Evolutionary conservation across 2,329 filamentous ascomycete species (phyloP), one percentile per base, ranked within the genome.

Genomic region (Didymella lethalis): DNA sequence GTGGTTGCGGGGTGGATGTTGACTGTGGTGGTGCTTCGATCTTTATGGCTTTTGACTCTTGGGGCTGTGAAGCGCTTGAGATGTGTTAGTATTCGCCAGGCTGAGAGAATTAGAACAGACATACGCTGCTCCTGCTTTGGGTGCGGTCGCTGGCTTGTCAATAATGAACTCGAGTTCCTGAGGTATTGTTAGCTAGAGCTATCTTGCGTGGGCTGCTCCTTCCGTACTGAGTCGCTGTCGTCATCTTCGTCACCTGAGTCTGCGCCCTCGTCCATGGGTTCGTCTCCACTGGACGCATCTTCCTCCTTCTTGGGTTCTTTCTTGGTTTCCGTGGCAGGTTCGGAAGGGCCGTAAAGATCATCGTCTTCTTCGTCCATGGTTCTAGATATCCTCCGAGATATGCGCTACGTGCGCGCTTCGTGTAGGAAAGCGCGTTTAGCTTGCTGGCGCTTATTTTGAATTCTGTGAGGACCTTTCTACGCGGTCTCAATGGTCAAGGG

Each of bases 161-260:
- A 82, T 79, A 52, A 83, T 84, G 65, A 85, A 83, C 55, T 84
- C 81, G 51, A 85, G 78, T 62, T 84, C 82, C 81, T 84, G 62
- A 28, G 54, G 53, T 31, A 54, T 25, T 31, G 68, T 76, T 56
- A 76, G 70, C 58, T 51, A 31, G 66, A 20, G 74, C 58, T 18
- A 32, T 26, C 12, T 23, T 12, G 28, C 26, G 29, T 18, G 49
- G 23, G 26, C 43, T 38, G 38, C 31, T 23, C 11, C 43, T 46
- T 23, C 26, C 75, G 34, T 70, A 79, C 78, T 25, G 78, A 79
- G 54, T 80, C 79, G 62, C 75, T 81, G 59, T 80, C 77, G 16
- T 81, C 79, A 53, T 80, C 78, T 41, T 81, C 78, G 57, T 82
- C 80, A 57, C 77, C 79, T 36, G 76, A 75, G 55, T 79, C 77